Percentiles rank a stretch among this genome's conserved stretches.
phyloP scores from a whole-genome alignment of 169 alveolate genomes.

The Eimeria acervulina region DNA sequence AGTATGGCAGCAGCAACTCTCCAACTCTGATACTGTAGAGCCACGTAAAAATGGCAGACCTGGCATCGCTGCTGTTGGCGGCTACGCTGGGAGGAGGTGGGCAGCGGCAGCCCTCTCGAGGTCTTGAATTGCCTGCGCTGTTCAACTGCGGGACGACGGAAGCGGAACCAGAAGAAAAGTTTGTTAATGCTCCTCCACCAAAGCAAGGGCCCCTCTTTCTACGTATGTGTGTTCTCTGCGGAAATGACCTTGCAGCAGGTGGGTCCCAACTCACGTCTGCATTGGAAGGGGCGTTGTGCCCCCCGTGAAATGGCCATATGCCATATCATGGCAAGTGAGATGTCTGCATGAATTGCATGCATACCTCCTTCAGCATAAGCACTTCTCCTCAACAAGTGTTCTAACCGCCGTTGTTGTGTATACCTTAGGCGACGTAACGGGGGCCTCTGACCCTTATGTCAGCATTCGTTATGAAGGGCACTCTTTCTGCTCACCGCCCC shows the following conservation, averaged over 20 bases:
- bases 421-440: constrained; percentile 68
- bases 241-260: constrained; percentile 78
- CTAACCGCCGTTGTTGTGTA: background rate
- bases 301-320: background rate
- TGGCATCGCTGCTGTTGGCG: constrained; percentile 26
- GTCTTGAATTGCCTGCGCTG: constrained; percentile 5
- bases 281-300: background rate
- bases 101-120: constrained; percentile 19
- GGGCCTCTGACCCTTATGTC: constrained; percentile 77
- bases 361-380: background rate
- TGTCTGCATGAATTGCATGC: background rate
- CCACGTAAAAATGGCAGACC: constrained; percentile 37
- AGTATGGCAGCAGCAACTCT: constrained; percentile 6
- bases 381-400: background rate
- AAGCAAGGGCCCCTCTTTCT: constrained; percentile 73
- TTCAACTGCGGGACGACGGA: constrained; percentile 61
- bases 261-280: background rate
- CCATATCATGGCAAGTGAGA: too few relatives aligned
- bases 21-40: background rate
- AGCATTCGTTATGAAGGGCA: constrained; percentile 64
- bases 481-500: constrained; percentile 67
- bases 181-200: constrained; percentile 73
- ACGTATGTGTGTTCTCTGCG: constrained; percentile 72
- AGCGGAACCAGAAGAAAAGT: constrained; percentile 62
- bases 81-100: constrained; percentile 8